Percentiles rank a stretch among this genome's conserved stretches.
phyloP scores from a whole-genome alignment of 352 stramenopile species.

The Globisporangium emineosum region DNA sequence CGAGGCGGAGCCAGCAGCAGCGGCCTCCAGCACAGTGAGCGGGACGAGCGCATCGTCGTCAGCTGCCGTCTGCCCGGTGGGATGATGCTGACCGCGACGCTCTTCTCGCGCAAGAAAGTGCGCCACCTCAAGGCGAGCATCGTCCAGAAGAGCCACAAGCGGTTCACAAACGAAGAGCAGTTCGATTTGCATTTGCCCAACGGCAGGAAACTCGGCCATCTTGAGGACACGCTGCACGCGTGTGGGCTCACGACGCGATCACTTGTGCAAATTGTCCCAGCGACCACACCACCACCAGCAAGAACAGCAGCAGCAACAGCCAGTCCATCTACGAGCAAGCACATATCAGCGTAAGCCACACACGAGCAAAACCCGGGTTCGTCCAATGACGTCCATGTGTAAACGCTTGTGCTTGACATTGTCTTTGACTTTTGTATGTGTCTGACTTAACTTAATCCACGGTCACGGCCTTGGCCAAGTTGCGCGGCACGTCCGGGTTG shows the following conservation, averaged over 20 bases:
- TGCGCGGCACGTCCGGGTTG: constrained; percentile 97
- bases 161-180: constrained; percentile 41
- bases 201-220: constrained; percentile 29
- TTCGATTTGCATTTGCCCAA: constrained; percentile 54
- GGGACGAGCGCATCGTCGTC: constrained; percentile 32
- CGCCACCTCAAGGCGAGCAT: constrained; percentile 53
- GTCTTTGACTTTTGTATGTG: background rate
- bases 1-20: background rate
- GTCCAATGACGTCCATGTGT: background rate
- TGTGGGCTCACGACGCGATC: constrained; percentile 39
- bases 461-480: constrained; percentile 98
- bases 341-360: background rate
- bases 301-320: background rate
- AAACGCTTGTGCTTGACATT: background rate
- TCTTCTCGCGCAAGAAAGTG: constrained; percentile 45
- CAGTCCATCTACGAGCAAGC: background rate
- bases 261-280: constrained; percentile 45
- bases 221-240: constrained; percentile 34
- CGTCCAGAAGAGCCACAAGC: constrained; percentile 35
- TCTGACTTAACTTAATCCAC: constrained; percentile 89
- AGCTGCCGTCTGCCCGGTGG: constrained; percentile 57
- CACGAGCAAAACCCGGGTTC: background rate
- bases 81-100: constrained; percentile 34
- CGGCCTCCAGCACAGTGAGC: background rate
- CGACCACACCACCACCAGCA: background rate